phyloP scores from a whole-genome alignment of 768 basidiomycete genomes.

The Russula foetens region DNA sequence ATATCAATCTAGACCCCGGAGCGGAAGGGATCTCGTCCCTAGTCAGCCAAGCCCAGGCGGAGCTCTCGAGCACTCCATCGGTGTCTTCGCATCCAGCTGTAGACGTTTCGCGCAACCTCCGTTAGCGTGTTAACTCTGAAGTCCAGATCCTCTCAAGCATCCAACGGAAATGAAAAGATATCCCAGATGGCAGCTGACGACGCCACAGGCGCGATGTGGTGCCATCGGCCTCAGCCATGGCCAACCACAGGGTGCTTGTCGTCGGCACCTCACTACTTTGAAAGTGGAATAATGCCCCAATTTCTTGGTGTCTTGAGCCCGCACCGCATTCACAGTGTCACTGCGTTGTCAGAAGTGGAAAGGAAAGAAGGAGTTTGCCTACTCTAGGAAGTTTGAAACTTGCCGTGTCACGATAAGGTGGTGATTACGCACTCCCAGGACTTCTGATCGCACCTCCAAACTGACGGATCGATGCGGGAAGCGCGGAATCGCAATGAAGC shows the following conservation, averaged over 20 bases:
- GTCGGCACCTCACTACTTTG: neutral
- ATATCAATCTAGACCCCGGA: neutral
- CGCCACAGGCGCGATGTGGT: conserved; percentile 16
- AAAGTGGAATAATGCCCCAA: neutral
- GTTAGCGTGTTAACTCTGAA: neutral
- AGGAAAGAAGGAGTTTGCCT: neutral
- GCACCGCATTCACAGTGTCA: neutral
- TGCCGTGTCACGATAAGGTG: neutral
- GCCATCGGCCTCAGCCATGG: neutral
- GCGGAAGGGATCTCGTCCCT: neutral
- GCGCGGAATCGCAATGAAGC: conserved; percentile 7
- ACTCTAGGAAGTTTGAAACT: neutral
- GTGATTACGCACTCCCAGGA: neutral
- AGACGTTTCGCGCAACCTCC: neutral
- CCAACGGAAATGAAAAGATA: conserved; percentile 6
- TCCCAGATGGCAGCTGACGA: conserved; percentile 12
- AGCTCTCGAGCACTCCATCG: neutral
- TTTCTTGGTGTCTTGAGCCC: neutral
- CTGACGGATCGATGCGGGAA: conserved; percentile 15
- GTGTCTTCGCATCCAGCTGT: conserved; percentile 3
- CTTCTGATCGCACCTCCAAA: neutral
- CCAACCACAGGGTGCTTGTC: neutral
- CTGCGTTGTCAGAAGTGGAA: neutral
- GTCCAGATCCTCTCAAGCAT: conserved; percentile 6
- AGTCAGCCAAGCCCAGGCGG: neutral